A percentile compares a stretch with the other conserved stretches of the same genome.
Conservation (phyloP, 169 alveolate genomes). For the Besnoitia besnoiti region DNA sequence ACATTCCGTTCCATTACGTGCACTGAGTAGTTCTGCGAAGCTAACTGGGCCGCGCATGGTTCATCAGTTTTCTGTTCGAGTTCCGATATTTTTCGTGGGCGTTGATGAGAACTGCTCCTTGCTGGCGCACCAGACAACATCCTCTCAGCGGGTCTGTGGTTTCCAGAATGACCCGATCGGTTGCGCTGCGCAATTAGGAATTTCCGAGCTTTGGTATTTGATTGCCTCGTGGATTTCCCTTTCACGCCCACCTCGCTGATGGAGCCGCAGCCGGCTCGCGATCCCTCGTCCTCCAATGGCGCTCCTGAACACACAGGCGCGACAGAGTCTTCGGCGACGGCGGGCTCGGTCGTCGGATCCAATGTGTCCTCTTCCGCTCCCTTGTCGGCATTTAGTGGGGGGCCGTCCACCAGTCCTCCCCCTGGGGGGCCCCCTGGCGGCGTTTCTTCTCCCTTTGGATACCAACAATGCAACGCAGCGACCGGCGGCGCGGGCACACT, state of each 20-base stretch:
- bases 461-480: background rate
- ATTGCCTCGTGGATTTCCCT: background rate
- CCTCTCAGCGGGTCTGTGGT: no score
- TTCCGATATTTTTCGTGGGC: no score
- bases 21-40: no score
- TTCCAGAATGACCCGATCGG: background rate
- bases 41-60: no score
- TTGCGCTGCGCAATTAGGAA: background rate
- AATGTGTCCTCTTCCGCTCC: background rate
- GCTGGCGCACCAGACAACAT: no score
- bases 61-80: no score
- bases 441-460: background rate
- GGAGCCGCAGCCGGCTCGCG: background rate
- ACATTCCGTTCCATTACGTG: no score
- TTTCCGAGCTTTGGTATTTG: background rate
- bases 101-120: no score
- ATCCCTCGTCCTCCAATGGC: background rate
- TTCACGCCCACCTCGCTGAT: background rate
- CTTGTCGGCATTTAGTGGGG: background rate
- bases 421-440: background rate
- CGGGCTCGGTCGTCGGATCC: background rate
- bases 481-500: background rate
- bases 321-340: background rate
- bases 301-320: background rate
- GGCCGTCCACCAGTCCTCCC: background rate